Evolutionary conservation across 768 basidiomycete species (phyloP), one percentile per base, ranked within the genome.

Genomic region (Tricholoma hemisulphureum): DNA sequence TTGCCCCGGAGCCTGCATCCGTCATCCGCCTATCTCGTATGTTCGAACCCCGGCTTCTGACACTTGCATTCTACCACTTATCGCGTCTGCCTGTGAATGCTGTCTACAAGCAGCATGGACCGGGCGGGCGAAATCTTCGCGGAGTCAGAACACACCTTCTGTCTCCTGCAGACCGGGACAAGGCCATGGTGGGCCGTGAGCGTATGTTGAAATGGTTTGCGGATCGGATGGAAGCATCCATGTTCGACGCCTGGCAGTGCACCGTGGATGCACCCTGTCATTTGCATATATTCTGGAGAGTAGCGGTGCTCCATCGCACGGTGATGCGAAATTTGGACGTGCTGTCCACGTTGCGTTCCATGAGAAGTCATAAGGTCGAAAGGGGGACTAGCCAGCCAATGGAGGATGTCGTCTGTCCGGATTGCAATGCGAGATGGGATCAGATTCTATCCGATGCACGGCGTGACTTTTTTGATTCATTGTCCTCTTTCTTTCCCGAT

Each of bases 401-500:
- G 48, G 66, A 67, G 53, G 64, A 63, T 55, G 66, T 46, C 11
- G 66, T 67, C 26, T 67, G 66, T 37, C 57, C 60, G 20, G 62
- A 65, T 32, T 67, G 66, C 55, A 67, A 67, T 55, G 31, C 50
- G 41, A 63, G 64, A 61, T 67, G 66, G 66, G 66, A 67, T 37
- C 54, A 63, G 28, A 53, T 67, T 31, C 46, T 67, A 32, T 56
- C 59, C 37, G 64, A 67, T 50, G 59, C 66, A 18, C 62, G 66
- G 52, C 62, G 61, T 39, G 66, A 65, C 34, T 67, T 67, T 39
- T 67, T 67, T 41, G 57, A 65, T 35, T 61, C 64, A 37, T 35
- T 67, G 31, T 32, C 66, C 13, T 58, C 64, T 9, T 67, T 67
- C 58, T 67, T 67, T 39, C 64, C 66, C 56, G 62, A 67, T 58